These are phyloP conservation scores for Globisporangium megalacanthum DNA, from an alignment of 352 stramenopile species.

Conservation along the genomic window DNA sequence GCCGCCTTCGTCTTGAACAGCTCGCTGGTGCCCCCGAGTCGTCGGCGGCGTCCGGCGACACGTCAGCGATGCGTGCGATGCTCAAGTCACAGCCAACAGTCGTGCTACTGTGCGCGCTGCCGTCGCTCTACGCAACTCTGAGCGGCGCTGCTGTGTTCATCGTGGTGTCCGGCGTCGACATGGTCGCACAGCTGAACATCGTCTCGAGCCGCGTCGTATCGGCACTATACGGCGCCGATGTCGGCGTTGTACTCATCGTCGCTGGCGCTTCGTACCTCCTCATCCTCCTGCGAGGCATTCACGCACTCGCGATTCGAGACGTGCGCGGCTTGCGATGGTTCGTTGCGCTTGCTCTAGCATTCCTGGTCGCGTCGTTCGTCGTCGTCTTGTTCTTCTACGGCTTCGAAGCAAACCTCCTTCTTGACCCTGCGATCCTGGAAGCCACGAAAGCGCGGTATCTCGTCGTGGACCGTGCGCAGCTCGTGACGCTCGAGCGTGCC, in stretches of 20 bases:
- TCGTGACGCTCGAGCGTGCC: slow-evolving; percentile 32
- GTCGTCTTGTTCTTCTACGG: slow-evolving; percentile 24
- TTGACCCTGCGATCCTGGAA: slow-evolving; percentile 27
- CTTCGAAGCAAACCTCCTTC: slow-evolving; percentile 24
- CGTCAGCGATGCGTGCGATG: slow-evolving; percentile 21
- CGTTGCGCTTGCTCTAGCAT: slow-evolving; percentile 20
- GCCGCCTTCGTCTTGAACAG: slow-evolving; percentile 31
- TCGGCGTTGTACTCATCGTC: slow-evolving; percentile 21
- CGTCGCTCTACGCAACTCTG: slow-evolving; percentile 27
- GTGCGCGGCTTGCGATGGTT: slow-evolving; percentile 28
- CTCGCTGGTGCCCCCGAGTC: slow-evolving; percentile 21
- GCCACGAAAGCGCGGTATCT: slow-evolving; percentile 31
- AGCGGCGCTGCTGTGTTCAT: slow-evolving; percentile 18
- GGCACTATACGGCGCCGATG: slow-evolving; percentile 35
- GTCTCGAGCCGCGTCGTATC: slow-evolving; percentile 28
- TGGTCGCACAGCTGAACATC: slow-evolving; percentile 31
- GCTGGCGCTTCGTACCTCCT: slow-evolving; percentile 16
- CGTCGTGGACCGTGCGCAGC: slow-evolving; percentile 11
- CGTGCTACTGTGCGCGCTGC: slow-evolving; percentile 32
- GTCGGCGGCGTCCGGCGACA: not conserved
- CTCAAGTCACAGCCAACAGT: slow-evolving; percentile 24
- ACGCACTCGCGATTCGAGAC: slow-evolving; percentile 24
- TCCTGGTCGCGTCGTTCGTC: slow-evolving; percentile 26
- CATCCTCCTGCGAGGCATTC: slow-evolving; percentile 22
- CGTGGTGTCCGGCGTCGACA: slow-evolving; percentile 33